Evolutionary conservation across 2,329 filamentous ascomycete genomes (phyloP).

Genomic region (Penicillium sp.): DNA sequence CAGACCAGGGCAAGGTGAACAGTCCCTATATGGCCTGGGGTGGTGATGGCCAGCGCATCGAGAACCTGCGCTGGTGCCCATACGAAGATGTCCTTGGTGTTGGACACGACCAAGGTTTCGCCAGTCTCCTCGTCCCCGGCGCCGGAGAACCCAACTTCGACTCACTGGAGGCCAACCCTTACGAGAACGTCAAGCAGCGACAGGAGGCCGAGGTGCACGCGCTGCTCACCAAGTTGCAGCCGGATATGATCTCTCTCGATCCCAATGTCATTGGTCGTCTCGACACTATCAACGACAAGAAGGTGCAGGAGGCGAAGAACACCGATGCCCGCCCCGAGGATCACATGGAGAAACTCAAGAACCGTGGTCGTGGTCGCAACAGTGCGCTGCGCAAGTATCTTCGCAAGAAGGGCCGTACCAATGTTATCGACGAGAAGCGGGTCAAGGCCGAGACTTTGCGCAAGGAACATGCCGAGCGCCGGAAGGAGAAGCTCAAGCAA

Average conservation of each 20-base stretch:
- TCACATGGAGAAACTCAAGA: conserved; percentile 62
- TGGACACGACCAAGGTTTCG: conserved; percentile 82
- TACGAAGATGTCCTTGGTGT: conserved; percentile 92
- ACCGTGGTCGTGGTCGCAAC: conserved; percentile 85
- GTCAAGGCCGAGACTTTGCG: conserved; percentile 81
- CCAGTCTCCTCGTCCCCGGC: conserved; percentile 85
- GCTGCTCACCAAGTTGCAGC: conserved; percentile 89
- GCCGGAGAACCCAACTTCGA: conserved; percentile 98
- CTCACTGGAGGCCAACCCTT: conserved; percentile 89
- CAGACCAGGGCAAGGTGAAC: conserved; percentile 75
- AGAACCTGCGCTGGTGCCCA: conserved; percentile 86
- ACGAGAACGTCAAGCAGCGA: conserved; percentile 88
- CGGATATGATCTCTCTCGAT: conserved; percentile 95
- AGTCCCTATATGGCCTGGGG: conserved; percentile 94
- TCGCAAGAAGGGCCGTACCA: conserved; percentile 87
- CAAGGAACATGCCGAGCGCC: conserved; percentile 66
- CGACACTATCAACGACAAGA: conserved; percentile 76
- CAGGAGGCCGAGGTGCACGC: conserved; percentile 89
- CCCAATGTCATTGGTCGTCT: conserved; percentile 89
- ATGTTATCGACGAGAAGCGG: conserved; percentile 94
- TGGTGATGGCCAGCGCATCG: conserved; percentile 77
- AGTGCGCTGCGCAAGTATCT: conserved; percentile 84
- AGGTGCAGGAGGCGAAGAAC: conserved; percentile 74
- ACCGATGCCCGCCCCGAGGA: conserved; percentile 70
- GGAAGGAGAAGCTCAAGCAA: conserved; percentile 65